Base-by-base conservation (phyloP, 768 basidiomycete species). In the Candolleomyces aberdarensis region DNA sequence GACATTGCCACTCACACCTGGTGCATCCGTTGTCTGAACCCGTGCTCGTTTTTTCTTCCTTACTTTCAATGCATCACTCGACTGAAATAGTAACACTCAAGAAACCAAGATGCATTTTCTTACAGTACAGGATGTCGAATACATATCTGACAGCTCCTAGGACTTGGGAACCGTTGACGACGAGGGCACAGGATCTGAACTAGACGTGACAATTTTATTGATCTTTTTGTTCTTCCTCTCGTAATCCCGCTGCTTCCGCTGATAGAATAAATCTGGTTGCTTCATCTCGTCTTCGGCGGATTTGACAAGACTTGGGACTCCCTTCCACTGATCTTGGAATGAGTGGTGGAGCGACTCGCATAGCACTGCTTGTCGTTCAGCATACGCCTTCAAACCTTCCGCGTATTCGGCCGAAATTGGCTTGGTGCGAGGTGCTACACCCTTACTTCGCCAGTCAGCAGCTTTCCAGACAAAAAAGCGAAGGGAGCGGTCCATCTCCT, bases 401-500 rank as follows among this genome's bases (percentile, higher is more conserved):
- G 15, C 44, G 20, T 47, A 47, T 20, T 47, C 44, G 15, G 44
- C 17, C 17, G 44, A 47, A 17, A 47, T 20, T 20, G 44, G 15
- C 44, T 47, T 20, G 3, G 20, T 20, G 4, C 32, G 32, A 32
- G 32, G 32, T 32, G 32, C 32, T 32, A 32, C 9, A 32, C 20
- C 17, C 44, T 20, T 47, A 3, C 20, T 20, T 5, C n/a, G 32
- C 65, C 65, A 66, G 60, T 62, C 61, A 1, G 32, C 29, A 0
- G 56, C 62, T 36, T 58, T 63, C 65, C 62, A 63, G 11, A 61
- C 60, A 5, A 63, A 19, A 22, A 49, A 63, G 0, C 19, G 49
- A 19, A 63, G 49, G 2, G 57, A 46, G 10, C 65, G 46, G 7
- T 60, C 47, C 65, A 66, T 66, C 57, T 66, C 65, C 57, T 66